Base-by-base conservation (phyloP, 805 yeast species). In the Kuraishia floccosa region DNA sequence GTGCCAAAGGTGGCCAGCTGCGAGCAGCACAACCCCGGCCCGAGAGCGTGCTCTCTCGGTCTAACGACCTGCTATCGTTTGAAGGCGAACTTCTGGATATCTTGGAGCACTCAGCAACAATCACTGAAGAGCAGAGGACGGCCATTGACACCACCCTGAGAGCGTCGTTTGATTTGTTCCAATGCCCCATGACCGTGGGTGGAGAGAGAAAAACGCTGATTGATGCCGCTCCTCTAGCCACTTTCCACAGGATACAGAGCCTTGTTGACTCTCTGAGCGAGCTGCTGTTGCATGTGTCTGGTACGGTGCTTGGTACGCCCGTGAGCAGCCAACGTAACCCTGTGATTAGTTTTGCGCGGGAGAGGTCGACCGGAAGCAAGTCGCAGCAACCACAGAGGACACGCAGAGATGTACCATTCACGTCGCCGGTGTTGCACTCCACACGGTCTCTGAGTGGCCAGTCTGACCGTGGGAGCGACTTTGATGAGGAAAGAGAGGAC, bases 181-280 rank as follows among this genome's bases (percentile, higher is more conserved):
- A 46, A 14, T 35, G 43, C 11, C 15, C 13, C 11, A 20, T 26
- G 20, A 13, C 20, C 19, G 17, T 10, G 11, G 17, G n/a, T 11
- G 20, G 19, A 4, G 22, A 7, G 9, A 16, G n/a, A 4, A 25
- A 28, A 6, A 50, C 54, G 8, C 34, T 53, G 25, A 51, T 51
- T 6, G 59, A 52, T 30, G 24, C 43, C 1, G 44, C 53, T 1
- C 40, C 51, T 9, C 28, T 44, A 4, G 39, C 38, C 6, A 30
- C 56, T 3, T 50, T 47, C 29, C 39, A 50, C n/a, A 44, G 42
- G 31, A 47, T 58, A 41, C 64, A 59, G 33, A 42, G 33, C 10
- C 33, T 54, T 21, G 51, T 59, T 3, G 42, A 47, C 22, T 35
- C 56, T 1, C 32, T 57, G 27, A 51, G 60, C 5, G 44, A 52